Base-by-base conservation (phyloP, 495 filamentous ascomycete species). In the Neurospora sp. region DNA sequence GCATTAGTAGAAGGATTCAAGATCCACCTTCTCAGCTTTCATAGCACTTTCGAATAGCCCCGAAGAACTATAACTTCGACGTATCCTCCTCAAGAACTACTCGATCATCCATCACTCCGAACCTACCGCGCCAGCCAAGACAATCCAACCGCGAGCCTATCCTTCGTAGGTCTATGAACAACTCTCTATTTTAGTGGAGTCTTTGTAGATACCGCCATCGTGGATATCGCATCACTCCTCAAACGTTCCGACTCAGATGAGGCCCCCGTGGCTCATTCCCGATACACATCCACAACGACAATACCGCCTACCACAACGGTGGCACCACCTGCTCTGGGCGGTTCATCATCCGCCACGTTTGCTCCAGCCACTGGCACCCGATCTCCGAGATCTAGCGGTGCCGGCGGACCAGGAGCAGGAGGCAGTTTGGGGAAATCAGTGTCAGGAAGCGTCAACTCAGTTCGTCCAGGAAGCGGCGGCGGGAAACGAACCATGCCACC, bases 191-290 rank as follows among this genome's bases (percentile, higher is more conserved):
- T 20, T 76, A 75, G 79, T 65, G 78, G 78, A 76, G 71, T 68
- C 45, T 78, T 74, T 35, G 53, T 65, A 82, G 81, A 80, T 81
- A 84, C 89, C 87, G 89, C 83, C 89, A 93, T 86, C 88, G 91
- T 94, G 92, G 92, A 94, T 93, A 93, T 94, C 91, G 88, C 90
- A 85, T 89, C 89, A 69, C 87, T 94, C 77, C 87, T 94, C 81
- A 92, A 91, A 84, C 86, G 86, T 79, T 84, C 90, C 83, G 91
- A 92, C 90, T 92, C 92, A 85, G 90, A 92, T 88, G 91, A 92
- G 87, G 87, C 90, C 82, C 80, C 86, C 80, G 84, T 81, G 76
- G 85, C 85, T 76, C 80, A 86, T 72, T 78, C 84, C 79, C 86
- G 85, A 76, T 84, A 87, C 69, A 83, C 83, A 8, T 82, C 84